Conservation (phyloP, 495 filamentous ascomycete genomes). For the Trichoderma parareesei region DNA sequence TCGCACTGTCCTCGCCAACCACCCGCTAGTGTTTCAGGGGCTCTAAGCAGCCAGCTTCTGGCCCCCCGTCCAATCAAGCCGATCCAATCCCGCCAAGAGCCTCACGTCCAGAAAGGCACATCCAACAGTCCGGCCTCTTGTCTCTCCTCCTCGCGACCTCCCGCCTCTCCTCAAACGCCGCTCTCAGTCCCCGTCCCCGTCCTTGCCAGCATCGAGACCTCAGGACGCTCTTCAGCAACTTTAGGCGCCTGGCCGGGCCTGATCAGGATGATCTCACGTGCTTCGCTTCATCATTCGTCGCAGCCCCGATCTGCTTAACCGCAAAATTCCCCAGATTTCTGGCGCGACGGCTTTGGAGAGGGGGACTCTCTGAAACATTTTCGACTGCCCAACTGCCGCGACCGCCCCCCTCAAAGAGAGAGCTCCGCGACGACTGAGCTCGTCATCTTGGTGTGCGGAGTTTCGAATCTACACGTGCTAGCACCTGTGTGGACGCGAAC, state of each 20-base stretch:
- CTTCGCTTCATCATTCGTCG: conserved; percentile 3
- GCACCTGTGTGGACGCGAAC: neutral
- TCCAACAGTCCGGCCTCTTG: neutral
- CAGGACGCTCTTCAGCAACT: neutral
- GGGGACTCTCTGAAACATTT: conserved; percentile 7
- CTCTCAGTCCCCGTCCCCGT: neutral
- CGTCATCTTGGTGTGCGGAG: no score
- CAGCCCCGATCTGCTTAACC: conserved; percentile 9
- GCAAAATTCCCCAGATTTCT: conserved; percentile 6
- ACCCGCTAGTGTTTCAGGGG: conserved; percentile 10
- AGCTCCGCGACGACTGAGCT: neutral
- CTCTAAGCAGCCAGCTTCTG: neutral
- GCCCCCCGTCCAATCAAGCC: neutral
- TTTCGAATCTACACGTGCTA: neutral
- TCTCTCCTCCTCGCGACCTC: neutral
- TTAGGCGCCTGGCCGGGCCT: neutral
- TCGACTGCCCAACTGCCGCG: neutral
- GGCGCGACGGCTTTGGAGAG: neutral
- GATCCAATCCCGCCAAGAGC: conserved; percentile 1
- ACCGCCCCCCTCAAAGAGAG: neutral
- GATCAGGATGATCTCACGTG: conserved; percentile 6
- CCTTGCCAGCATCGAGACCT: no score
- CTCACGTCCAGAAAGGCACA: neutral
- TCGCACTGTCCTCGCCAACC: conserved; percentile 9
- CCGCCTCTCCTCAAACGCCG: neutral